Evolutionary conservation across 164 flowering plant genomes (phyloP).

Genomic region (Umbilicus rupestris): DNA sequence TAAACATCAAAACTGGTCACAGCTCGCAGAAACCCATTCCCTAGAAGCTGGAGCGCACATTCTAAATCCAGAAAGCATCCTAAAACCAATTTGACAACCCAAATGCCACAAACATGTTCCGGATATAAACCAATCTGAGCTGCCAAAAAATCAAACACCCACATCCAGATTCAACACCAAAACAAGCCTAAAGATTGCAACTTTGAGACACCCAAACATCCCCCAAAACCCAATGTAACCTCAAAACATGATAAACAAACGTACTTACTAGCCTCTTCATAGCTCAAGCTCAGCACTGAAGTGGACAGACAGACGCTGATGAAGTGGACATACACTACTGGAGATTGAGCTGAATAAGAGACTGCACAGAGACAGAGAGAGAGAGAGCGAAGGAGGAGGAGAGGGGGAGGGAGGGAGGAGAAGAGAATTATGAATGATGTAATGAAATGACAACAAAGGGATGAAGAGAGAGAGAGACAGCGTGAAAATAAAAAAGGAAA

Average conservation of each 20-base stretch:
- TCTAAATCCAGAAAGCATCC: neutral
- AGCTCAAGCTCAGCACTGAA: neutral
- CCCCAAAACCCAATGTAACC: neutral
- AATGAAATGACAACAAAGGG: constrained; percentile 1
- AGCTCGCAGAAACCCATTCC: neutral
- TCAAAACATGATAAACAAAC: neutral
- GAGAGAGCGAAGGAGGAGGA: neutral
- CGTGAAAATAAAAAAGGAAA: neutral
- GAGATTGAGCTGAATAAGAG: constrained; percentile 4
- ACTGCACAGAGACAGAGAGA: neutral
- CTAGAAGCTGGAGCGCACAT: neutral
- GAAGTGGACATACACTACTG: neutral
- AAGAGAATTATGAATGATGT: neutral
- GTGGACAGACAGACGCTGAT: neutral
- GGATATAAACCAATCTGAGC: too few species aligned
- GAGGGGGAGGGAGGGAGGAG: neutral
- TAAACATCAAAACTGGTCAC: neutral
- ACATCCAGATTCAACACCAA: neutral
- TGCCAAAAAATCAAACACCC: neutral
- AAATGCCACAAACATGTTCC: neutral
- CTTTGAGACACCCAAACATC: constrained; percentile 5
- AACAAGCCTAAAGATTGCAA: neutral
- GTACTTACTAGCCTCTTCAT: constrained; percentile 6
- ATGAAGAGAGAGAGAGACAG: neutral
- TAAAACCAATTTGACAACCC: neutral